These are phyloP conservation scores for Podaxis sp. DNA, from an alignment of 768 basidiomycete species.

Conservation along the genomic window DNA sequence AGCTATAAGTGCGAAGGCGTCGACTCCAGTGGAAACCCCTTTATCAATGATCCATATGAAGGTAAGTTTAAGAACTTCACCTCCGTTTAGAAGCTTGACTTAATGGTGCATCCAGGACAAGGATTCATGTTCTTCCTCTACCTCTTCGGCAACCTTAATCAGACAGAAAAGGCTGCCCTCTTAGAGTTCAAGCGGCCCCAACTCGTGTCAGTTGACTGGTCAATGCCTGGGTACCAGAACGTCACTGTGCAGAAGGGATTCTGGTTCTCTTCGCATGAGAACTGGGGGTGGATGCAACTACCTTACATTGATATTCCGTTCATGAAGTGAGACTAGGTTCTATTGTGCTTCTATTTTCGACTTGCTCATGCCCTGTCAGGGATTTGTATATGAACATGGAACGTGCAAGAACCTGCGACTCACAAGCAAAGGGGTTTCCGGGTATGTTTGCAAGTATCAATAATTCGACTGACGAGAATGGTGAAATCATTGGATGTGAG, in stretches of 20 bases:
- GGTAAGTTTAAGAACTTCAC: slow-evolving; percentile 6
- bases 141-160: slow-evolving; percentile 19
- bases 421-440: slow-evolving; percentile 19
- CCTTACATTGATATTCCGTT: slow-evolving; percentile 24
- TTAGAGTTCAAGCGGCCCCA: slow-evolving; percentile 23
- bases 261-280: slow-evolving; percentile 27
- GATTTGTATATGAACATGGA: slow-evolving; percentile 23
- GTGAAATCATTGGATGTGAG: slow-evolving; percentile 25
- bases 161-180: slow-evolving; percentile 18
- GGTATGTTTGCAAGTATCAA: slow-evolving; percentile 27
- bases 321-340: slow-evolving; percentile 15
- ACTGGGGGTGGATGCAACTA: slow-evolving; percentile 26
- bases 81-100: neutral
- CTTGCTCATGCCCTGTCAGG: neutral
- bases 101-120: slow-evolving; percentile 17
- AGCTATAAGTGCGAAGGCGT: slow-evolving; percentile 24
- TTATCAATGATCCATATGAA: slow-evolving; percentile 25
- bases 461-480: slow-evolving; percentile 24
- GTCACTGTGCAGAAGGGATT: slow-evolving; percentile 27
- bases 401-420: slow-evolving; percentile 24
- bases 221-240: slow-evolving; percentile 14
- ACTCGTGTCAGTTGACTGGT: slow-evolving; percentile 21
- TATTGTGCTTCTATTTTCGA: neutral
- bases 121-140: slow-evolving; percentile 24
- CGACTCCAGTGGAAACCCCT: slow-evolving; percentile 17